A percentile compares a stretch with the other conserved stretches of the same genome.
phyloP scores from a whole-genome alignment of 495 filamentous ascomycete genomes.

The Platismatia glauca region DNA sequence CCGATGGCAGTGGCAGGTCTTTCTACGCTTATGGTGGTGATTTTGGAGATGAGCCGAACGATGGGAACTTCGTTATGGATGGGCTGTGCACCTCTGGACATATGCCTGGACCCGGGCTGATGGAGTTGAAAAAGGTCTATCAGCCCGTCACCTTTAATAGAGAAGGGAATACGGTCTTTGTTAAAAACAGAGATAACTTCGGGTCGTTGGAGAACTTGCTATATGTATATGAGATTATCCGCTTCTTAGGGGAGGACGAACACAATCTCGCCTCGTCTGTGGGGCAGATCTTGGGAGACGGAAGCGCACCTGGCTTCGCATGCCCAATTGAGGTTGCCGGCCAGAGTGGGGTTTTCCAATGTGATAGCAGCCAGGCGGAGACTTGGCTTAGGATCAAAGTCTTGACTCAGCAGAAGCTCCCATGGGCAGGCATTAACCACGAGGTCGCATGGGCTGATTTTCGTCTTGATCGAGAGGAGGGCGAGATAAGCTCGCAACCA shows the following conservation, averaged over 20 bases:
- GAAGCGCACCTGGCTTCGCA: constrained; percentile 2
- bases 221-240: constrained; percentile 3
- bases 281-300: background rate
- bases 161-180: constrained; percentile 19
- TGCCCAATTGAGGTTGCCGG: constrained; percentile 1
- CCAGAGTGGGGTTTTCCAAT: constrained; percentile 8
- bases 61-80: constrained; percentile 57
- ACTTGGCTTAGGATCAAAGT: constrained; percentile 19
- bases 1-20: constrained; percentile 34
- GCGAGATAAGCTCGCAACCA: constrained; percentile 11
- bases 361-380: constrained; percentile 20
- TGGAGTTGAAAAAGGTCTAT: constrained; percentile 53
- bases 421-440: constrained; percentile 40
- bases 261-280: constrained; percentile 17
- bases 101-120: constrained; percentile 47
- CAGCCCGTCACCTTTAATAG: constrained; percentile 38
- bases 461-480: constrained; percentile 18
- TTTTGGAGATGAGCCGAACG: constrained; percentile 57
- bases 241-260: constrained; percentile 11
- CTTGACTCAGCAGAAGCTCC: constrained; percentile 21
- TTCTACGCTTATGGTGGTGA: constrained; percentile 63
- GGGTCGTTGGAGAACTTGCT: constrained; percentile 26
- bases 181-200: constrained; percentile 49
- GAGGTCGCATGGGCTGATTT: constrained; percentile 47
- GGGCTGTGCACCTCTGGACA: constrained; percentile 52